Evolutionary conservation across 225 moss, liverwort and hornwort species (phyloP), one percentile per base, ranked within the genome.

Genomic region (Antitrichia curtipendula): DNA sequence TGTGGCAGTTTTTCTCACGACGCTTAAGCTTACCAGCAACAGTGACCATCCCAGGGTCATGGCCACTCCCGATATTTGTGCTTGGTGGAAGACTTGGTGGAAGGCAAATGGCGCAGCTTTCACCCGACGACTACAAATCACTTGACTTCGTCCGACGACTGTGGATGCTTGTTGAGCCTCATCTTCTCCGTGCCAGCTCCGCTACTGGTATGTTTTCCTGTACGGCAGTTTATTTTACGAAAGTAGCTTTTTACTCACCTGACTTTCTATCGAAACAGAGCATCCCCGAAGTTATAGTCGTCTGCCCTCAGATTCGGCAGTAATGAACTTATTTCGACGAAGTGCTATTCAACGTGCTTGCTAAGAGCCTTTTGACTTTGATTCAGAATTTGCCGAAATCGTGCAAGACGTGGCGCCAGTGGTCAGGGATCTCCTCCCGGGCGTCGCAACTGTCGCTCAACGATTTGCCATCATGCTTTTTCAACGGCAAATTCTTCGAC

Each of bases 71-170:
- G 72, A 91, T 96, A 68, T 88, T 96, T 40, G 49, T 94, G 25
- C 90, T 96, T 87, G 96, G 95, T 56, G 90, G 92, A 52, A 89
- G 91, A 20, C 90, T 93, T 83, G 95, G 96, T 78, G 87, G 92
- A 79, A 89, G 82, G 50, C 85, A 92, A 57, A 95, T 98, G 87
- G 98, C 98, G 65, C 94, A 89, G 83, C 88, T 98, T 8, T 96
- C 98, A 16, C 90, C 91, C 41, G 98, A 98, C 88, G 98, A 98
- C 87, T 95, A 95, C 85, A 92, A 92, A 64, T 98, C 97, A 50
- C 93, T 98, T 74, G 91, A 95, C 77, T 89, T 95, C 36, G 92
- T 98, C 61, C 93, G 92, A 87, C 90, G 96, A 81, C 89, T 98
- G 41, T 96, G 96, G 98, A 90, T 91, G 73, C 93, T 98, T 59